Evolutionary conservation across 306 rosid genomes (phyloP).

Genomic region (Quercus engelmannii): DNA sequence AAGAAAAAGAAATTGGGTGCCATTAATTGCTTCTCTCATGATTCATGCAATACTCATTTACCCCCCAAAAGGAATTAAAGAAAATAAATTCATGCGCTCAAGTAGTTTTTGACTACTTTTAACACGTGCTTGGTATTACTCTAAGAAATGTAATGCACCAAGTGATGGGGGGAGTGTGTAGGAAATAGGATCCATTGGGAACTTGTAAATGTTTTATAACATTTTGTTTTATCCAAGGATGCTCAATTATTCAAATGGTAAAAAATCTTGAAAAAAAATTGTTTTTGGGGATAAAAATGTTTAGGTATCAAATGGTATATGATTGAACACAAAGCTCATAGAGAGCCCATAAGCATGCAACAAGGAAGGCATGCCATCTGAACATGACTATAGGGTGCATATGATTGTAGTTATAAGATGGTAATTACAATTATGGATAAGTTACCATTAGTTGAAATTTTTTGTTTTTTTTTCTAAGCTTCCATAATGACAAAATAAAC

Average conservation of each 20-base stretch:
- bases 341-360: background rate
- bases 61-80: too few relatives aligned
- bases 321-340: background rate
- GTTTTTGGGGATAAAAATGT: background rate
- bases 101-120: too few relatives aligned
- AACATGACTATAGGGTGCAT: background rate
- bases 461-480: background rate
- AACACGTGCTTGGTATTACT: too few relatives aligned
- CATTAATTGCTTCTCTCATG: background rate
- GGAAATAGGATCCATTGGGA: too few relatives aligned
- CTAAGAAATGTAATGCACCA: too few relatives aligned
- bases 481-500: constrained; percentile 22
- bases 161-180: too few relatives aligned
- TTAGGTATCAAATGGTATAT: background rate
- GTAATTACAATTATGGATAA: background rate
- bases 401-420: background rate
- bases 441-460: background rate
- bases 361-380: background rate
- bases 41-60: background rate
- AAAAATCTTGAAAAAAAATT: too few relatives aligned
- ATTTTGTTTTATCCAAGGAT: too few relatives aligned
- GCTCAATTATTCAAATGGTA: too few relatives aligned
- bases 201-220: too few relatives aligned
- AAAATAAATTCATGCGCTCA: too few relatives aligned
- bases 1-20: background rate